phyloP scores from a whole-genome alignment of 2,329 filamentous ascomycete genomes.

The Cladophialophora bantiana region DNA sequence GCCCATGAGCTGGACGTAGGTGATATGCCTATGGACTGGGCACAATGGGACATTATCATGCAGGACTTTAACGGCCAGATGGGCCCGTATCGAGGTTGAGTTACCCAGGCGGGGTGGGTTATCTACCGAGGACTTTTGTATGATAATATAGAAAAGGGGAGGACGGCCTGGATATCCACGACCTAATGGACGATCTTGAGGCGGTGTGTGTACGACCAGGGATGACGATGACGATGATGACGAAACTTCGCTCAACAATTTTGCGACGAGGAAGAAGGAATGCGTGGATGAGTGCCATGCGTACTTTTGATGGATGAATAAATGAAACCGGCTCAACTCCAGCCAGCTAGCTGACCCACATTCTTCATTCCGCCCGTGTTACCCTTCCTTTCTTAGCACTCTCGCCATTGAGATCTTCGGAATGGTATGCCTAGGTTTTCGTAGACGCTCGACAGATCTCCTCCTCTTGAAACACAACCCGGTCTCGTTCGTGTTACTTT shows the following conservation, averaged over 20 bases:
- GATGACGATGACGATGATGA: not conserved
- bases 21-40: constrained; percentile 39
- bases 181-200: not conserved
- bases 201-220: not conserved
- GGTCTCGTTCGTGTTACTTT: no score
- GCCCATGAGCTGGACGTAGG: constrained; percentile 32
- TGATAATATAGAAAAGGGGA: not conserved
- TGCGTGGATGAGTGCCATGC: not conserved
- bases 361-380: no score
- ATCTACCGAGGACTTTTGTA: not conserved
- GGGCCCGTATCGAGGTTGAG: not conserved
- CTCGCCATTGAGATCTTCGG: no score
- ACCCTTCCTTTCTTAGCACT: no score
- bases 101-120: not conserved
- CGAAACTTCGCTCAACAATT: not conserved
- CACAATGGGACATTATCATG: constrained; percentile 39
- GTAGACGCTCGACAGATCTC: no score
- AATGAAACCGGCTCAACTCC: not conserved
- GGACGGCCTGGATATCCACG: not conserved
- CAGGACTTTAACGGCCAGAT: constrained; percentile 26
- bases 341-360: no score
- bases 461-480: no score
- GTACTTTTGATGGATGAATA: not conserved
- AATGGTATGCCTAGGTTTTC: no score
- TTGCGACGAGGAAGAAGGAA: not conserved